Evolutionary conservation across 352 stramenopile species (phyloP).

Genomic region (Globisporangium uncinulatum): DNA sequence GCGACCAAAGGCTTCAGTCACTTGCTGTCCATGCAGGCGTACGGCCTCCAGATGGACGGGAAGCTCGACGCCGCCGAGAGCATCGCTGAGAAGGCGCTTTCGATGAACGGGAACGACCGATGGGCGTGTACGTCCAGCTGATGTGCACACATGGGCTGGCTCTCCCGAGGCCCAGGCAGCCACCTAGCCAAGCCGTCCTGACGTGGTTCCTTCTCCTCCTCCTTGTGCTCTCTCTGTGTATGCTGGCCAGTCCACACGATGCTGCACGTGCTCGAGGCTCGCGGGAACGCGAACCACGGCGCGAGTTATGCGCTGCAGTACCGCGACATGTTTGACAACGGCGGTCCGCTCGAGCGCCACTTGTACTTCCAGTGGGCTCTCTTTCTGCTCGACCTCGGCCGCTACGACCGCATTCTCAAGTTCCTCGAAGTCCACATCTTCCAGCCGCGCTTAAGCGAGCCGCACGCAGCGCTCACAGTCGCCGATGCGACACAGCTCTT

Average conservation of each 20-base stretch:
- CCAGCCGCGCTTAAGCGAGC: conserved; percentile 28
- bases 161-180: no score
- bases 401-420: conserved; percentile 79
- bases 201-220: background rate
- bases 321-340: conserved; percentile 73
- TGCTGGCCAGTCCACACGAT: conserved; percentile 59
- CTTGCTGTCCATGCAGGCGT: conserved; percentile 78
- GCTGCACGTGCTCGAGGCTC: conserved; percentile 66
- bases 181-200: no score
- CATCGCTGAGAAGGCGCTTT: conserved; percentile 73
- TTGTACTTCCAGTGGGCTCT: conserved; percentile 82
- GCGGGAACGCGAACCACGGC: conserved; percentile 80
- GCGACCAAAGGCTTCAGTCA: conserved; percentile 53
- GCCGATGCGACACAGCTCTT: conserved; percentile 77
- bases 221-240: background rate
- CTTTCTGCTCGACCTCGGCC: conserved; percentile 73
- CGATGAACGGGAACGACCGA: conserved; percentile 80
- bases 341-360: conserved; percentile 58
- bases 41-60: conserved; percentile 62
- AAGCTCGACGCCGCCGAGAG: conserved; percentile 59
- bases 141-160: no score
- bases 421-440: conserved; percentile 78
- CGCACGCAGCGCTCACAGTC: conserved; percentile 51
- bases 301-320: conserved; percentile 81
- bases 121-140: conserved; percentile 63